Conservation (phyloP, 2,329 filamentous ascomycete genomes). For the Exophiala sp. region DNA sequence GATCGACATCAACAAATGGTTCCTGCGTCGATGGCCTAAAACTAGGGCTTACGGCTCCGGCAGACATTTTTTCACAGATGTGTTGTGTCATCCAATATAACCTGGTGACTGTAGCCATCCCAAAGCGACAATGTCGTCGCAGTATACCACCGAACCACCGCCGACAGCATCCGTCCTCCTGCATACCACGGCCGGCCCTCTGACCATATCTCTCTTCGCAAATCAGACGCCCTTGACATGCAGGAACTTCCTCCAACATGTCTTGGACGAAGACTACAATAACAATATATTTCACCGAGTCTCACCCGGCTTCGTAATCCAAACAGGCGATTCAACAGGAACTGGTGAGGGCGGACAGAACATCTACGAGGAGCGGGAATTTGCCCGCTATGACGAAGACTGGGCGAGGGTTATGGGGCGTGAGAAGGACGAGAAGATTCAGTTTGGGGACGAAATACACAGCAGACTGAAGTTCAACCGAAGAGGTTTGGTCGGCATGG, state of each 20-base stretch:
- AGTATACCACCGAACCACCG: conserved; percentile 92
- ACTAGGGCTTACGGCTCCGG: too few species aligned
- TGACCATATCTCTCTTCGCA: conserved; percentile 89
- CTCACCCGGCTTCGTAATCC: conserved; percentile 85
- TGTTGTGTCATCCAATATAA: neutral
- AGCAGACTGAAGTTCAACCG: conserved; percentile 89
- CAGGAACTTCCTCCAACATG: conserved; percentile 93
- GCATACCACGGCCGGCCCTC: conserved; percentile 83
- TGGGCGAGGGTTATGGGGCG: conserved; percentile 53
- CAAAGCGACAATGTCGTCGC: conserved; percentile 65
- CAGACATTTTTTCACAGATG: too few species aligned
- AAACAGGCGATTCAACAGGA: conserved; percentile 91
- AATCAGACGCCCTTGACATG: conserved; percentile 88
- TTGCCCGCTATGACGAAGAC: conserved; percentile 46
- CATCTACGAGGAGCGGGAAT: conserved; percentile 72
- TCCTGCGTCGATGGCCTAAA: too few species aligned
- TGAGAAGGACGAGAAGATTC: conserved; percentile 53
- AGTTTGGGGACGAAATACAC: conserved; percentile 88
- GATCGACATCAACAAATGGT: too few species aligned
- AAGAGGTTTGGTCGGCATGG: conserved; percentile 90
- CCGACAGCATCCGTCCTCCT: conserved; percentile 89
- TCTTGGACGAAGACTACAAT: conserved; percentile 92
- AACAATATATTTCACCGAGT: conserved; percentile 92
- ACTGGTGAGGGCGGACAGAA: conserved; percentile 75
- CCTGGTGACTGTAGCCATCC: neutral